Evolutionary conservation across 345 rosid genomes (phyloP), one percentile per base, ranked within the genome.

Genomic region (Pugionium dolabratum): DNA sequence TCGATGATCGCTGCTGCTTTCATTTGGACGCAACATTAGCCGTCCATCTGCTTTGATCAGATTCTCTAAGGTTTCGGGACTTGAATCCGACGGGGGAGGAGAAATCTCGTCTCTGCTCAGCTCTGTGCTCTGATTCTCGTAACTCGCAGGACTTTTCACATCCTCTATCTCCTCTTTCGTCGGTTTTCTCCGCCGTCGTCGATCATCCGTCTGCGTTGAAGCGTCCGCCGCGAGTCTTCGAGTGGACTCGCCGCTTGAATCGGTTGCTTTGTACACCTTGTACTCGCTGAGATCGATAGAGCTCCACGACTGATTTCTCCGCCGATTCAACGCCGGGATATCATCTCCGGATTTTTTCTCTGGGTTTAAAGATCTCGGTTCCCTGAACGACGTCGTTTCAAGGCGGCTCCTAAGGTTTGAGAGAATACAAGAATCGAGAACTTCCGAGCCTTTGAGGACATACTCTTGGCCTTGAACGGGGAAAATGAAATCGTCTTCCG

Each of bases 11-110:
- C 42, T 72, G 4, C 9, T 26, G 25, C 30, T 59, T 48, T 73
- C 69, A 54, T 60, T 66, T 0, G 56, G 33, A 59, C 80, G 53
- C 33, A 87, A 47, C 36, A 78, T 57, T 79, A 81, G 64, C 80
- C 90, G 96, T 64, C 87, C 86, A 53, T 86, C 87, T 1, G 86
- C 90, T 60, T 86, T 87, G 85, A 93, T 79, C 80, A 90, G 68
- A 10, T 90, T 76, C 66, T 88, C 97, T 49, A 94, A 67, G 2
- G 99, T 94, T 71, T 90, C 96, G 1, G 97, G 96, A 40, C 99
- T 94, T 26, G 99, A 94, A 83, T 94, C 96, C 2, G 91, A 88
- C 79, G 89, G 96, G 4, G 99, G 99, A 66, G 99, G 97, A 1
- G 97, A 94, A 58, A 88, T 84, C 82, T 85, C 97, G 55, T 82